Conservation (phyloP, 2,329 filamentous ascomycete genomes). For the Lachnellula hyalina region DNA sequence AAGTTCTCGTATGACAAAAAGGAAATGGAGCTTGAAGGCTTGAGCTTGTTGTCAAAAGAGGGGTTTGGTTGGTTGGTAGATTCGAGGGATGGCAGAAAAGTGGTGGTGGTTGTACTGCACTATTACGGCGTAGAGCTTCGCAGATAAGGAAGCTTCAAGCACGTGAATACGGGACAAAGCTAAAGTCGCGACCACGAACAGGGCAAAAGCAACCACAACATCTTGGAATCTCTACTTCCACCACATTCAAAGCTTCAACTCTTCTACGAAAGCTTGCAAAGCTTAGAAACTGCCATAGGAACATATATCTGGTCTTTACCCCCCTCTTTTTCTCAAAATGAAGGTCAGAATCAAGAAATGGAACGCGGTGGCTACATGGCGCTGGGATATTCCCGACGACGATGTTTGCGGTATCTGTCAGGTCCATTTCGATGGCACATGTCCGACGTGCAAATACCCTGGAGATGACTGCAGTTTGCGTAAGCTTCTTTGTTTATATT, state of each 20-base stretch:
- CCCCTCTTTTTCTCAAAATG: slow-evolving; percentile 47
- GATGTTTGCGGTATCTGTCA: slow-evolving; percentile 98
- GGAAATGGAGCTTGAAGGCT: slow-evolving; percentile 9
- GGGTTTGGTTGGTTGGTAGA: not conserved
- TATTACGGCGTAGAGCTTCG: not conserved
- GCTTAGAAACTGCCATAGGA: not conserved
- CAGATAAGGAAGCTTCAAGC: not conserved
- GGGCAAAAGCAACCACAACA: not conserved
- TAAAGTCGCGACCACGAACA: not conserved
- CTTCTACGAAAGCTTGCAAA: not conserved
- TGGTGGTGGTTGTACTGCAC: no score
- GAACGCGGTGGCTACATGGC: slow-evolving; percentile 93
- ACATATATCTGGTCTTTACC: not conserved
- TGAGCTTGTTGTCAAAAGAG: slow-evolving; percentile 2
- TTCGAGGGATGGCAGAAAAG: not conserved
- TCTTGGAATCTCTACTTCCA: not conserved
- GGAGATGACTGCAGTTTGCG: slow-evolving; percentile 91
- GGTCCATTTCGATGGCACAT: slow-evolving; percentile 95
- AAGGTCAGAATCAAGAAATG: slow-evolving; percentile 93
- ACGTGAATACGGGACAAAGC: not conserved
- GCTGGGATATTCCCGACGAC: slow-evolving; percentile 95
- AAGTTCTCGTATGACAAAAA: slow-evolving; percentile 2
- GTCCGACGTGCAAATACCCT: slow-evolving; percentile 95
- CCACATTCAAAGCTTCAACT: not conserved
- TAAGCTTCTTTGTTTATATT: slow-evolving; percentile 40